A percentile compares a stretch with the other conserved stretches of the same genome.
Evolutionary conservation across 2,329 filamentous ascomycete species (phyloP).

Genomic region (Fusarium sp.): DNA sequence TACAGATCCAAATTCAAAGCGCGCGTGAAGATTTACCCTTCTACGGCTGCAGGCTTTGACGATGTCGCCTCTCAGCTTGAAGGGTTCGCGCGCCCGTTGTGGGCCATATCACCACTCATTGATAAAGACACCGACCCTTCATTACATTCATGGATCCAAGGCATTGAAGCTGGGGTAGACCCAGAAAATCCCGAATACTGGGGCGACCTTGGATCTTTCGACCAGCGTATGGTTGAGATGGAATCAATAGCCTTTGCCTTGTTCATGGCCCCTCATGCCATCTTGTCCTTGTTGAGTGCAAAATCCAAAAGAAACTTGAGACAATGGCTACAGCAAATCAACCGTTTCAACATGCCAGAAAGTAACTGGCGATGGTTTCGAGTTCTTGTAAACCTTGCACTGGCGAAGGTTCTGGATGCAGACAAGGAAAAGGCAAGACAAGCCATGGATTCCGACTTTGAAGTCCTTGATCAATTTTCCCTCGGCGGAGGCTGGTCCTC

Average conservation of each 20-base stretch:
- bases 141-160: conserved; percentile 52
- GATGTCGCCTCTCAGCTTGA: conserved; percentile 58
- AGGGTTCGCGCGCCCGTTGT: conserved; percentile 56
- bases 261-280: conserved; percentile 53
- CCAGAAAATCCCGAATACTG: conserved; percentile 56
- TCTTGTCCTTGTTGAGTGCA: conserved; percentile 47
- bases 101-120: conserved; percentile 52
- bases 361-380: conserved; percentile 66
- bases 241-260: conserved; percentile 62
- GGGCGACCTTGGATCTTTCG: conserved; percentile 57
- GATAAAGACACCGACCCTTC: conserved; percentile 44
- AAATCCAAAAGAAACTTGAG: conserved; percentile 51
- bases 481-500: conserved; percentile 58
- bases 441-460: conserved; percentile 56
- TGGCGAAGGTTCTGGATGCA: conserved; percentile 55
- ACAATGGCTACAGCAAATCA: conserved; percentile 56
- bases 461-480: conserved; percentile 58
- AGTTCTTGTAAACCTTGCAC: conserved; percentile 59
- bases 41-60: conserved; percentile 56
- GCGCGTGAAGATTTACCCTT: conserved; percentile 51
- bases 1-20: conserved; percentile 51
- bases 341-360: conserved; percentile 56
- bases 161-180: conserved; percentile 48
- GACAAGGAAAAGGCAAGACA: conserved; percentile 48
- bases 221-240: conserved; percentile 66